These are phyloP conservation scores for Penicillium sp. DNA, from an alignment of 2,329 filamentous ascomycete species.

Conservation along the genomic window DNA sequence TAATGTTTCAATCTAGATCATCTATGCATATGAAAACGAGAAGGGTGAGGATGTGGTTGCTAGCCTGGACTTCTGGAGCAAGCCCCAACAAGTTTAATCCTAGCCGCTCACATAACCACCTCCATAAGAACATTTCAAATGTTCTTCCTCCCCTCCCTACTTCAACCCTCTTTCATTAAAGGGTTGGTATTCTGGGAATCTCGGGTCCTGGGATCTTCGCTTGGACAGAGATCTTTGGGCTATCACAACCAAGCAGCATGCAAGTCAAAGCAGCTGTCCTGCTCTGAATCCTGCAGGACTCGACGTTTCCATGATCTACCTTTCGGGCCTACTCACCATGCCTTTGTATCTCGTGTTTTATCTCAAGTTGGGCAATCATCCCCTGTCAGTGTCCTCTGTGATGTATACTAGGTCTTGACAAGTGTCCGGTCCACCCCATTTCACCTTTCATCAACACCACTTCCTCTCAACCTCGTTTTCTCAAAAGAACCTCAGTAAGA, in stretches of 20 bases:
- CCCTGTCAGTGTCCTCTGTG: not conserved
- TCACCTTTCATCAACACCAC: not conserved
- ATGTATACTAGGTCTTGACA: not conserved
- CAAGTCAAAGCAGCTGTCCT: not conserved
- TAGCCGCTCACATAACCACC: not conserved
- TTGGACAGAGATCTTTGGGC: not conserved
- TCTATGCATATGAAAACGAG: constrained; percentile 98
- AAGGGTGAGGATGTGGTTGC: constrained; percentile 89
- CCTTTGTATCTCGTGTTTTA: not conserved
- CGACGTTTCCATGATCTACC: not conserved
- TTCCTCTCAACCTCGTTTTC: not conserved
- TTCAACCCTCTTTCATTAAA: not conserved
- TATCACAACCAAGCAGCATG: not conserved
- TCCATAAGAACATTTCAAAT: not conserved
- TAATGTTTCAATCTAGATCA: constrained; percentile 63
- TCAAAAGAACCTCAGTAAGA: constrained; percentile 2
- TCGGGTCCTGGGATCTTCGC: not conserved
- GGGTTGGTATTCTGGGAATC: not conserved
- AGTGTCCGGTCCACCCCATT: not conserved
- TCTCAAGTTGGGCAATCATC: not conserved
- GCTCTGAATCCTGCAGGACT: not conserved
- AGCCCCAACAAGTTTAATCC: constrained; percentile 31
- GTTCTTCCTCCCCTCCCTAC: not conserved
- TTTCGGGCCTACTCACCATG: not conserved
- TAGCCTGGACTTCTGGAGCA: constrained; percentile 95